Conservation (phyloP, 345 rosid species). For the Lumnitzera racemosa region DNA sequence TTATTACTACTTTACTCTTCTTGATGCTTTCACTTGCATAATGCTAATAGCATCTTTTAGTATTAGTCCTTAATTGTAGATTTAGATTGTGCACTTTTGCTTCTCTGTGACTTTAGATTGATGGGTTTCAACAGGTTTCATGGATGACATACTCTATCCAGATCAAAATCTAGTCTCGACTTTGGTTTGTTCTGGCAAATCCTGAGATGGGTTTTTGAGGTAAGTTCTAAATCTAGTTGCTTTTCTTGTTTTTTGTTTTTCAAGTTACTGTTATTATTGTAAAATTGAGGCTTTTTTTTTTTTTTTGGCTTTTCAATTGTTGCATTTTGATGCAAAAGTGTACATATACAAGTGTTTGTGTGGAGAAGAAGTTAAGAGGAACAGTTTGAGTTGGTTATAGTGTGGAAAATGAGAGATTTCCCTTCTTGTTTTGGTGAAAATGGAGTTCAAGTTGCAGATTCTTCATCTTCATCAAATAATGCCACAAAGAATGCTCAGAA, state of each 20-base stretch:
- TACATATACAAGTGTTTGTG: slow-evolving; percentile 25
- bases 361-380: slow-evolving; percentile 13
- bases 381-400: not conserved
- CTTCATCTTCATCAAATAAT: slow-evolving; percentile 45
- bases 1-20: slow-evolving; percentile 17
- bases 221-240: slow-evolving; percentile 7
- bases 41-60: too few species aligned
- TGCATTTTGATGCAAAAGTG: slow-evolving; percentile 23
- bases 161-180: slow-evolving; percentile 14
- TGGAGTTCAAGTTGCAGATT: slow-evolving; percentile 81
- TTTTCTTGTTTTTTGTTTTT: slow-evolving; percentile 15
- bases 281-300: not conserved
- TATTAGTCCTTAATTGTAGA: too few species aligned
- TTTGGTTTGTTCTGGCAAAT: slow-evolving; percentile 7
- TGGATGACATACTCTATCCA: slow-evolving; percentile 9
- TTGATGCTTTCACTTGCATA: slow-evolving; percentile 32
- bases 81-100: slow-evolving; percentile 6
- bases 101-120: not conserved
- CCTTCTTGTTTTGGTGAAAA: slow-evolving; percentile 95
- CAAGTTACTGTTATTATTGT: slow-evolving; percentile 4
- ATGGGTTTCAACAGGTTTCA: slow-evolving; percentile 11
- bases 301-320: slow-evolving; percentile 10
- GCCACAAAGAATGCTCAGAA: slow-evolving; percentile 59
- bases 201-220: slow-evolving; percentile 9
- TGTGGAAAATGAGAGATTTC: slow-evolving; percentile 69